Conservation (phyloP, 2,329 filamentous ascomycete genomes). For the Fusarium lateritium region DNA sequence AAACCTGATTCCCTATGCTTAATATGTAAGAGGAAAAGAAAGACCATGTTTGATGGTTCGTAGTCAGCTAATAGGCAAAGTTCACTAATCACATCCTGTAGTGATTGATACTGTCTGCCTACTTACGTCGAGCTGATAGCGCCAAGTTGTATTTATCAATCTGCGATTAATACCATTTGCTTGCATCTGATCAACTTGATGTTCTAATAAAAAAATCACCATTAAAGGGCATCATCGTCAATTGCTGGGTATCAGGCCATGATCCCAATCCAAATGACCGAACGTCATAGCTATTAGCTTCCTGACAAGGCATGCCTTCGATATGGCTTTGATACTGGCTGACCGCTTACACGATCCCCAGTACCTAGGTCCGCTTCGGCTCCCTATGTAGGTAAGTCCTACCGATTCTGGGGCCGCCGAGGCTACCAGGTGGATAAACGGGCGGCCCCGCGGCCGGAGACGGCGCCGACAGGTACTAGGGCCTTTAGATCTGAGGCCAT, state of each 20-base stretch:
- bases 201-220: neutral
- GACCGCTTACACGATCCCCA: constrained; percentile 2
- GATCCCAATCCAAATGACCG: neutral
- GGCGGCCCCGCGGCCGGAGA: constrained; percentile 28
- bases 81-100: neutral
- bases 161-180: neutral
- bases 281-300: neutral
- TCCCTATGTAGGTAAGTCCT: constrained; percentile 12
- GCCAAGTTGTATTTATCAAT: neutral
- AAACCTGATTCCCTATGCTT: neutral
- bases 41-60: neutral
- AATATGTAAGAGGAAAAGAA: neutral
- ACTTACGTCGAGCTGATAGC: neutral
- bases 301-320: neutral
- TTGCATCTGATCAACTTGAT: neutral
- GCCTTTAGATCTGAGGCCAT: constrained; percentile 38
- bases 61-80: neutral
- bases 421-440: constrained; percentile 33
- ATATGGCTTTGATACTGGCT: neutral
- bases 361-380: constrained; percentile 8
- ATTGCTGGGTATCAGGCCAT: too few relatives aligned
- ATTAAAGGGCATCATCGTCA: neutral
- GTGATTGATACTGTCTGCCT: neutral
- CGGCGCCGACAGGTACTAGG: constrained; percentile 30
- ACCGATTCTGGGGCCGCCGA: constrained; percentile 16